A percentile compares a stretch with the other conserved stretches of the same genome.
These are phyloP conservation scores for Linnemannia exigua DNA, from an alignment of 192 early-diverging fungal species.

Conservation along the genomic window DNA sequence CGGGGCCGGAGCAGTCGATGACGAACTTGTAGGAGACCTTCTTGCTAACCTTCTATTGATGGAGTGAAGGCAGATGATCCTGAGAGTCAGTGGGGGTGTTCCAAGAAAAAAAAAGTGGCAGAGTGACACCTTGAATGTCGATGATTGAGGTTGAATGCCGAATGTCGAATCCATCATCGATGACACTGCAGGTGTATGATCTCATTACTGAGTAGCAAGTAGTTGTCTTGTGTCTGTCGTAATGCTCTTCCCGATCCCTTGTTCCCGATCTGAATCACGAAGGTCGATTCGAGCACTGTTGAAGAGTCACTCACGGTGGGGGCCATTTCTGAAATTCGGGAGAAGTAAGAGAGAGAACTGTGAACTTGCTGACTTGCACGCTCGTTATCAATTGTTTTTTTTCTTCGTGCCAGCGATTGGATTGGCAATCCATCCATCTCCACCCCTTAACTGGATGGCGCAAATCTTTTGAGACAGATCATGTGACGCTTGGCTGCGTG, in stretches of 20 bases:
- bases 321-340: slow-evolving; percentile 59
- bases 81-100: background rate
- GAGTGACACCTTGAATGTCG: slow-evolving; percentile 15
- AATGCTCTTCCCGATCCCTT: background rate
- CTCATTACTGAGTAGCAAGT: background rate
- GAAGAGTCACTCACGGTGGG: slow-evolving; percentile 54
- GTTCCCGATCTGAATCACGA: background rate
- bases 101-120: background rate
- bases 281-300: background rate
- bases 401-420: background rate
- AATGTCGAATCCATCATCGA: slow-evolving; percentile 5
- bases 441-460: slow-evolving; percentile 22
- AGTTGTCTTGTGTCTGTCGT: background rate
- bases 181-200: background rate
- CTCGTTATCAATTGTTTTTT: slow-evolving; percentile 38
- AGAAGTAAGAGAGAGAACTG: slow-evolving; percentile 49
- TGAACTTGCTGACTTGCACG: slow-evolving; percentile 18
- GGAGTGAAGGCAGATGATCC: background rate
- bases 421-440: slow-evolving; percentile 15
- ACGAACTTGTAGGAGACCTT: slow-evolving; percentile 85
- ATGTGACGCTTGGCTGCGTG: too few species aligned
- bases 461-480: too few species aligned
- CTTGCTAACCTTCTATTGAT: slow-evolving; percentile 64
- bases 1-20: slow-evolving; percentile 94
- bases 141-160: background rate